A percentile compares a stretch with the other conserved stretches of the same genome.
phyloP scores from a whole-genome alignment of 2,329 filamentous ascomycete genomes.

The Hymenoscyphus scutula region DNA sequence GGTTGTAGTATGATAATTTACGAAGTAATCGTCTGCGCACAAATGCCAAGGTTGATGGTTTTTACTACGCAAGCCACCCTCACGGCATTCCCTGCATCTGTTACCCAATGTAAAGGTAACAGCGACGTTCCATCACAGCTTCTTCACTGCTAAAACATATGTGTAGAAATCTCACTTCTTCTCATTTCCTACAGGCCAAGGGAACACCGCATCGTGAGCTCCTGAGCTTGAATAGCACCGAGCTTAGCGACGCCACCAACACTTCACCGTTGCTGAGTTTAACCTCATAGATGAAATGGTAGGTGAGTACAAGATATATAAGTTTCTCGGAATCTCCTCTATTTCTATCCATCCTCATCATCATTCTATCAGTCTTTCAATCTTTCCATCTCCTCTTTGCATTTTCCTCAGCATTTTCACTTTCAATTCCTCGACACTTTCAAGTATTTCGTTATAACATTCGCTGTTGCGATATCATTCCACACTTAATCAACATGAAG shows the following conservation, averaged over 20 bases:
- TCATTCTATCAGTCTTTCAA: background rate
- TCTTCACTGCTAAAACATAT: background rate
- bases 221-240: background rate
- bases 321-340: background rate
- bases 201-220: background rate
- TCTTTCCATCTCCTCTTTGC: background rate
- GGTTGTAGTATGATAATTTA: background rate
- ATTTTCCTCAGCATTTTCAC: background rate
- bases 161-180: background rate
- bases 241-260: background rate
- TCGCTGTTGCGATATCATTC: background rate
- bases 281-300: background rate
- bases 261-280: background rate
- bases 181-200: background rate
- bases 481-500: constrained; percentile 10
- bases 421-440: background rate
- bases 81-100: background rate
- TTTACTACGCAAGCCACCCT: background rate
- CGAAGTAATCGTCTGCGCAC: background rate
- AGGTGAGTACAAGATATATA: background rate
- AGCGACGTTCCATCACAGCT: background rate
- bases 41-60: background rate
- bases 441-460: background rate
- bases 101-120: no score
- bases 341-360: background rate